Evolutionary conservation across 2,329 filamentous ascomycete genomes (phyloP).

Genomic region (Diaporthe sp.): DNA sequence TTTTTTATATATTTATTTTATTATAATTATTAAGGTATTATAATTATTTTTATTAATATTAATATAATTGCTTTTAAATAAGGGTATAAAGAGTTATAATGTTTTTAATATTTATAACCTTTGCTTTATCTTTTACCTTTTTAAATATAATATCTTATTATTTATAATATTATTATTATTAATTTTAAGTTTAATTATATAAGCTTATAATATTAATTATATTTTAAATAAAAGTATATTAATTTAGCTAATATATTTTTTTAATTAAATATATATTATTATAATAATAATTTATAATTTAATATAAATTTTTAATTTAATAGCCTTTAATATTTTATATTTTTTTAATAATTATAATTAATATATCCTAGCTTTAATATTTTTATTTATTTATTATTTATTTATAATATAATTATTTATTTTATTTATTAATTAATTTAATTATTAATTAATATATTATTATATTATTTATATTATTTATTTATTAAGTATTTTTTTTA

Average conservation of each 20-base stretch:
- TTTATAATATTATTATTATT: neutral
- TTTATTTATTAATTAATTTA: neutral
- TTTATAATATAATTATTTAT: too few species aligned
- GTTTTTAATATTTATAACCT: neutral
- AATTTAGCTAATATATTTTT: neutral
- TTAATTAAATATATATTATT: neutral
- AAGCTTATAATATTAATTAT: neutral
- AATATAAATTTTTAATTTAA: neutral
- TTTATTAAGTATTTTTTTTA: neutral
- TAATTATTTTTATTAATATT: neutral
- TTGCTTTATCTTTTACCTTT: neutral
- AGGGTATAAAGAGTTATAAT: neutral
- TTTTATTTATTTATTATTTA: too few species aligned
- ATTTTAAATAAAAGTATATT: too few species aligned
- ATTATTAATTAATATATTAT: neutral
- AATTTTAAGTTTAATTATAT: neutral
- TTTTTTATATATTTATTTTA: neutral
- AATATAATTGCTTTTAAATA: neutral
- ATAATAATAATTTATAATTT: neutral
- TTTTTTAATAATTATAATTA: neutral
- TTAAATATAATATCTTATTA: neutral
- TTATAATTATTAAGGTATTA: accelerated
- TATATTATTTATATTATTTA: neutral
- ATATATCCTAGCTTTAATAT: neutral
- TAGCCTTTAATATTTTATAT: neutral